Base-by-base conservation (phyloP, 2,329 filamentous ascomycete species). In the Sporothrix schenckii region DNA sequence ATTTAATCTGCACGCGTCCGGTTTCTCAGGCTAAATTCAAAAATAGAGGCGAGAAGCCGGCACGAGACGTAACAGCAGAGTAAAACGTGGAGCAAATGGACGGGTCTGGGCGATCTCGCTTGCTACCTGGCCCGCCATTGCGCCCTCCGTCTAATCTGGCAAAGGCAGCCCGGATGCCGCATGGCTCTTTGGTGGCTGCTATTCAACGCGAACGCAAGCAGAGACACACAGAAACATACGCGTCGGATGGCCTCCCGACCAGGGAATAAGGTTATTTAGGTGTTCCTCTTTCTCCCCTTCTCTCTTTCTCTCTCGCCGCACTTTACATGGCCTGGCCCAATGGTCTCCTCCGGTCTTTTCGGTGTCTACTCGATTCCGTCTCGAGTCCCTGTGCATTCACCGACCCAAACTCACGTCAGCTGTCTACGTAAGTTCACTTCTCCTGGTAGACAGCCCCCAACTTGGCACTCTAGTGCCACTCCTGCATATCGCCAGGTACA, bases 191-290 rank as follows among this genome's bases (percentile, higher is more conserved):
- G 44, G 47, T 50, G 49, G 7, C 49, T 9, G 19, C 9, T n/a
- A 21, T 9, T 6, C 49, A 6, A 5, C 19, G 9, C 19, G 19
- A 19, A 41, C 34, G 19, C 6, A 56, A 34, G 14, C n/a, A 58
- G 53, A 34, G 24, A 30, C 11, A 30, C 53, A 10, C 24, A 27
- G 6, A 49, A 10, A 30, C 19, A 30, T n/a, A 67, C 56, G 65
- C 50, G 47, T 52, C 65, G 65, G 65, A 47, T 68, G 34, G 30
- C 50, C 34, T 56, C 34, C 50, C 65, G 50, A 56, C 9, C 50
- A 50, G 65, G 53, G 30, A 68, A 54, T 67, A 63, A 65, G 27
- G 27, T 10, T n/a, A 44, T 56, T 47, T 54, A 2, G 10, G 11
- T 13, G n/a, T 4, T 56, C 34, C 14, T 16, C 19, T 49, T 41